Conservation (phyloP, 1,284 basidiomycete species). For the Schizopora paradoxa region DNA sequence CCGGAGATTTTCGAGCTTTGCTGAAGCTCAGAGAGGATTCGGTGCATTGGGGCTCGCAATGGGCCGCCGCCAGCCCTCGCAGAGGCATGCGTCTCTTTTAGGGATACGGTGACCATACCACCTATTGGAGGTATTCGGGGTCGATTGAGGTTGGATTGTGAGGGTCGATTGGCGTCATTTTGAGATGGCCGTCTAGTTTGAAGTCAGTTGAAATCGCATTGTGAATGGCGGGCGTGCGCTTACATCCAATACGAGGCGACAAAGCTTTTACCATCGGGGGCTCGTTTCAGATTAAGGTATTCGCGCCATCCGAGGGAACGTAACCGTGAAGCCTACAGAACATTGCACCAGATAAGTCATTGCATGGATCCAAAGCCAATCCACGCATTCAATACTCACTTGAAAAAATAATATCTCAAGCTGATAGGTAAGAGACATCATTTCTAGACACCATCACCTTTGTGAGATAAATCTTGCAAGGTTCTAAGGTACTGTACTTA, state of each 20-base stretch:
- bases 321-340: conserved; percentile 57
- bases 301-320: conserved; percentile 75
- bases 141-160: conserved; percentile 25
- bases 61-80: conserved; percentile 34
- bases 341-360: neutral
- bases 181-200: conserved; percentile 34
- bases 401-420: conserved; percentile 79
- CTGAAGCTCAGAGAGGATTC: conserved; percentile 56
- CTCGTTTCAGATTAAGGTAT: conserved; percentile 59
- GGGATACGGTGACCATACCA: conserved; percentile 46
- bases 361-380: neutral
- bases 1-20: conserved; percentile 51
- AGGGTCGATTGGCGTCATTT: conserved; percentile 5
- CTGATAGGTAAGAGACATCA: conserved; percentile 82
- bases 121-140: conserved; percentile 46
- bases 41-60: conserved; percentile 43
- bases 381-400: conserved; percentile 32
- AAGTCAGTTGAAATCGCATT: conserved; percentile 31
- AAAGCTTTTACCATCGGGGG: conserved; percentile 57
- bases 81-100: conserved; percentile 36
- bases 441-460: conserved; percentile 42
- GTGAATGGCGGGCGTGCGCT: conserved; percentile 25
- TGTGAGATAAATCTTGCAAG: neutral
- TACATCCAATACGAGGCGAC: conserved; percentile 74
- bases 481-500: conserved; percentile 33